Evolutionary conservation across 441 rosid genomes (phyloP).

Genomic region (Lagerstroemia fauriei): DNA sequence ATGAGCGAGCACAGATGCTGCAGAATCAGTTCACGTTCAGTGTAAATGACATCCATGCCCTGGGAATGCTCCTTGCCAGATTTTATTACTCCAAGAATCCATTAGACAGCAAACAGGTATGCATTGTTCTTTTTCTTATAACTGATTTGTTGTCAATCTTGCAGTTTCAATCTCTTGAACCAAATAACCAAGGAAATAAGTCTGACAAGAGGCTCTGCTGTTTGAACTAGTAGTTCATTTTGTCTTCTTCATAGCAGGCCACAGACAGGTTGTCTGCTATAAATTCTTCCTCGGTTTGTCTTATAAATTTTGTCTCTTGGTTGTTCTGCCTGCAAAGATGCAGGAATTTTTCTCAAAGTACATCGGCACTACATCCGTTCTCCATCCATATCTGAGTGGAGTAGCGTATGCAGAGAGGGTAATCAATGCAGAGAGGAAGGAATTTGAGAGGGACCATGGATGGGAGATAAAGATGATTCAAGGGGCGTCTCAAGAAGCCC

Average conservation of each 20-base stretch:
- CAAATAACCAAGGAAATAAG: neutral
- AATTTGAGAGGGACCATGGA: neutral
- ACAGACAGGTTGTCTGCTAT: neutral
- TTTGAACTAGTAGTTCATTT: neutral
- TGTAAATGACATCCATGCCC: neutral
- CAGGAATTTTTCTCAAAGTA: neutral
- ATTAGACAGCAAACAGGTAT: neutral
- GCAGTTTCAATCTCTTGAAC: neutral
- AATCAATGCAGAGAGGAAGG: neutral
- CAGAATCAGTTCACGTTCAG: neutral
- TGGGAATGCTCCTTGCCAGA: neutral
- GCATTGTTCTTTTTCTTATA: neutral
- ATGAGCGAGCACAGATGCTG: neutral
- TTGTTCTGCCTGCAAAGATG: neutral
- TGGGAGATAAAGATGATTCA: neutral
- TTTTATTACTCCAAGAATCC: neutral
- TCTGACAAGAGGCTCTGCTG: neutral
- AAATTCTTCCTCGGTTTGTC: neutral
- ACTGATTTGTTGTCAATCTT: neutral
- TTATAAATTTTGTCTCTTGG: neutral
- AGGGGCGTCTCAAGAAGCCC: neutral
- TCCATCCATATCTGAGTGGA: neutral
- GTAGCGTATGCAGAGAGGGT: neutral
- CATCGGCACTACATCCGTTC: neutral
- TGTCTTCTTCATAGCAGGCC: neutral